A percentile compares a stretch with the other conserved stretches of the same genome.
Evolutionary conservation across 129 eudicot genomes (phyloP).

Genomic region (Solidago caesia): DNA sequence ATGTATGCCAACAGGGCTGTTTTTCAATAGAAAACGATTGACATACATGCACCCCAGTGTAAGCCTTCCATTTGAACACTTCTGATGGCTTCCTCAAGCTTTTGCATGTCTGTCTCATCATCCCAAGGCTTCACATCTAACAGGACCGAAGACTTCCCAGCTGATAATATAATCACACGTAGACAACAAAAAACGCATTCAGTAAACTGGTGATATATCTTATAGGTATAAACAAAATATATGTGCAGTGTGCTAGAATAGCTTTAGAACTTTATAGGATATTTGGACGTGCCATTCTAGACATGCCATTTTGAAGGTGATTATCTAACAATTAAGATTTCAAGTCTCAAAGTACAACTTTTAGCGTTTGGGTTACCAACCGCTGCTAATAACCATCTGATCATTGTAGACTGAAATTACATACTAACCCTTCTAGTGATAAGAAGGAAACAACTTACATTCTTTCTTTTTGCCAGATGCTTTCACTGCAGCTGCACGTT

Average conservation of each 20-base stretch:
- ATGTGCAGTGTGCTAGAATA: not conserved
- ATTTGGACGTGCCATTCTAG: no score
- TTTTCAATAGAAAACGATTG: not conserved
- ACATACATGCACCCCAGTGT: slow-evolving; percentile 88
- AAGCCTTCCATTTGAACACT: slow-evolving; percentile 78
- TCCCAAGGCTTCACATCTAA: slow-evolving; percentile 96
- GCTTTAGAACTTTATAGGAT: no score
- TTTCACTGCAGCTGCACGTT: slow-evolving; percentile 79
- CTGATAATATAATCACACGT: slow-evolving; percentile 31
- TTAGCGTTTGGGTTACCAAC: not conserved
- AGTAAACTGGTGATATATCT: not conserved
- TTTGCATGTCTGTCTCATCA: slow-evolving; percentile 90
- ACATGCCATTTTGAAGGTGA: not conserved
- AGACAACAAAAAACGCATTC: not conserved
- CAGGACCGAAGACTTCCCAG: slow-evolving; percentile 79
- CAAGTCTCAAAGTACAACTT: not conserved
- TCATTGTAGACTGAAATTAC: not conserved
- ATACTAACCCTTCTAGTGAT: not conserved
- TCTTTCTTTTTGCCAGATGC: slow-evolving; percentile 93
- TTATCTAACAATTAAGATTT: not conserved
- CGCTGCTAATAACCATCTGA: not conserved
- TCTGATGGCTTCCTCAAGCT: slow-evolving; percentile 92
- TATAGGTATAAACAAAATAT: not conserved
- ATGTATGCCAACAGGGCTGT: not conserved
- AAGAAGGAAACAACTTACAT: slow-evolving; percentile 42